Conservation (phyloP, 768 basidiomycete species). For the Tubosaeta sp. region DNA sequence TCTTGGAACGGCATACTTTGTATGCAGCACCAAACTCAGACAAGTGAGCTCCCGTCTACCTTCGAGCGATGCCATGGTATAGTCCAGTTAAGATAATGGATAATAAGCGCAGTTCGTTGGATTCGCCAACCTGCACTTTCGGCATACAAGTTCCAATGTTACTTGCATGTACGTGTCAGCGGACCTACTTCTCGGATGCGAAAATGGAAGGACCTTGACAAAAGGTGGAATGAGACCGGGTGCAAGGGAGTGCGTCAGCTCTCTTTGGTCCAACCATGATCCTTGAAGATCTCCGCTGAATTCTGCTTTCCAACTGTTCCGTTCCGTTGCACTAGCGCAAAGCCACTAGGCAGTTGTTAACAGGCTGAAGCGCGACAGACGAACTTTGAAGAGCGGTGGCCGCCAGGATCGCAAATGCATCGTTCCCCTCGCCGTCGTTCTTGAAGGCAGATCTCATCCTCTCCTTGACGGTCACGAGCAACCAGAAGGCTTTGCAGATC, state of each 20-base stretch:
- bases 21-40: conserved; percentile 86
- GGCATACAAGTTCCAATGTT: conserved; percentile 80
- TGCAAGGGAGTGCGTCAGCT: conserved; percentile 39
- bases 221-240: conserved; percentile 37
- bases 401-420: conserved; percentile 84
- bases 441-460: too few relatives aligned
- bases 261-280: conserved; percentile 60
- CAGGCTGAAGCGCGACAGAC: conserved; percentile 14
- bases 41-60: conserved; percentile 82
- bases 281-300: conserved; percentile 73
- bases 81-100: conserved; percentile 67
- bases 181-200: conserved; percentile 77
- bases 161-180: conserved; percentile 98
- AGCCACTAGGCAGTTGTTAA: background rate
- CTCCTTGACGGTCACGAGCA: too few relatives aligned
- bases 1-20: conserved; percentile 49
- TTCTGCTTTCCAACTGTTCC: conserved; percentile 68
- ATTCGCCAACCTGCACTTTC: conserved; percentile 58
- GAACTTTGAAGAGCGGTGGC: conserved; percentile 67
- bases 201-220: conserved; percentile 76
- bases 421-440: conserved; percentile 16
- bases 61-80: conserved; percentile 91
- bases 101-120: conserved; percentile 78
- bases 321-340: conserved; percentile 63
- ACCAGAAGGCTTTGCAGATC: too few relatives aligned